Conservation (phyloP, 106 monocot species). For the Vanilla planifolia region DNA sequence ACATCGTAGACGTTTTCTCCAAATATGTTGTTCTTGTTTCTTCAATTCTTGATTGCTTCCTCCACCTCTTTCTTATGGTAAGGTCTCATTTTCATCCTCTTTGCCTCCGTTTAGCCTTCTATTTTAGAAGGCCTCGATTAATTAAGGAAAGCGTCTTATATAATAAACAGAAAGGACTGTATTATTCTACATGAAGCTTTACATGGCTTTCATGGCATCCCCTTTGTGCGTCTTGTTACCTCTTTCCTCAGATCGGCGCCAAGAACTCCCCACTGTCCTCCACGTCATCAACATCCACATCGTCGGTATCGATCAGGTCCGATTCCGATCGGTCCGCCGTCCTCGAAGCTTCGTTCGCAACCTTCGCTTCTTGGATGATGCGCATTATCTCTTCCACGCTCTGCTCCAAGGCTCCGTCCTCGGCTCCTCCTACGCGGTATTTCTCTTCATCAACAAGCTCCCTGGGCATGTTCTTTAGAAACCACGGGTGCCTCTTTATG, state of each 20-base stretch:
- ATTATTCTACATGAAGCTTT: too few relatives aligned
- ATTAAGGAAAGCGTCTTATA: too few relatives aligned
- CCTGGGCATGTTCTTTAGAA: constrained; percentile 72
- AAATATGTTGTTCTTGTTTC: too few relatives aligned
- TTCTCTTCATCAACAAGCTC: constrained; percentile 44
- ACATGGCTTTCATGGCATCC: too few relatives aligned
- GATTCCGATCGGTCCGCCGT: constrained; percentile 6
- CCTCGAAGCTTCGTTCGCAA: constrained; percentile 8
- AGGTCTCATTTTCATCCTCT: too few relatives aligned
- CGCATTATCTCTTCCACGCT: constrained; percentile 58
- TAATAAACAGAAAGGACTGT: too few relatives aligned
- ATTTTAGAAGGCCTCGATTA: too few relatives aligned
- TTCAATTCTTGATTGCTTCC: too few relatives aligned
- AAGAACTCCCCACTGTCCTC: constrained; percentile 24
- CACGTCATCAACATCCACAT: constrained; percentile 10
- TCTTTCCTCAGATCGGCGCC: constrained; percentile 7
- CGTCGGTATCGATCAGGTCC: constrained; percentile 16
- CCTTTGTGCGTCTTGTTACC: too few relatives aligned
- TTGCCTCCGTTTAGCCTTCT: too few relatives aligned
- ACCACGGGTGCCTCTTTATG: constrained; percentile 79
- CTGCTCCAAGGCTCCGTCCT: constrained; percentile 15
- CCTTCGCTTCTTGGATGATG: constrained; percentile 58
- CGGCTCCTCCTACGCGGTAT: constrained; percentile 4
- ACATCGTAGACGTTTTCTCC: too few relatives aligned
- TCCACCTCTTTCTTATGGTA: too few relatives aligned